Conservation (phyloP, 306 rosid species). For the Acacia crassicarpa region DNA sequence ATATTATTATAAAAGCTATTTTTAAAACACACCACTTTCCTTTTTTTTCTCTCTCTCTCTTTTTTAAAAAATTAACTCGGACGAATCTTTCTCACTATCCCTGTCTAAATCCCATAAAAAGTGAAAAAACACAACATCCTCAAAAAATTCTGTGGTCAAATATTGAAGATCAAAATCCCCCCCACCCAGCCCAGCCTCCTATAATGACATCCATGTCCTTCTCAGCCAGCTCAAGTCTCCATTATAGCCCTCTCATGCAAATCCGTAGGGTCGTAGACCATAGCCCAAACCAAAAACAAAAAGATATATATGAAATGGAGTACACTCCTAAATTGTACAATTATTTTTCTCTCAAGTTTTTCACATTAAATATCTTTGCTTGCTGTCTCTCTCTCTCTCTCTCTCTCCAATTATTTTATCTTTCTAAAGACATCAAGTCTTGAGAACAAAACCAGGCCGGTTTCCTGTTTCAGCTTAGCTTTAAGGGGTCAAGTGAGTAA, state of each 20-base stretch:
- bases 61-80: background rate
- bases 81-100: background rate
- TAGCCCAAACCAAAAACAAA: constrained; percentile 14
- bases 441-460: constrained; percentile 57
- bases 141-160: background rate
- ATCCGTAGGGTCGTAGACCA: constrained; percentile 19
- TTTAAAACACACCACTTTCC: background rate
- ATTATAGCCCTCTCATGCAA: constrained; percentile 28
- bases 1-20: background rate
- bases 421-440: constrained; percentile 48
- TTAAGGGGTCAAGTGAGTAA: constrained; percentile 43
- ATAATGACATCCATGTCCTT: constrained; percentile 43
- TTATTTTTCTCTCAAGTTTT: background rate
- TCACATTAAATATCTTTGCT: background rate
- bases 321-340: background rate
- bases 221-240: constrained; percentile 31
- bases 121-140: background rate
- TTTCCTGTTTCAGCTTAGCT: constrained; percentile 51
- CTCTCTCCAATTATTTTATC: constrained; percentile 78
- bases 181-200: background rate
- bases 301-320: background rate
- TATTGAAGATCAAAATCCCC: too few species aligned
- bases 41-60: background rate
- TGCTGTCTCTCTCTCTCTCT: constrained; percentile 26
- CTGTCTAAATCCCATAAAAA: constrained; percentile 11